Conservation (phyloP, 2,329 filamentous ascomycete species). For the Drechslerella coelobrocha region DNA sequence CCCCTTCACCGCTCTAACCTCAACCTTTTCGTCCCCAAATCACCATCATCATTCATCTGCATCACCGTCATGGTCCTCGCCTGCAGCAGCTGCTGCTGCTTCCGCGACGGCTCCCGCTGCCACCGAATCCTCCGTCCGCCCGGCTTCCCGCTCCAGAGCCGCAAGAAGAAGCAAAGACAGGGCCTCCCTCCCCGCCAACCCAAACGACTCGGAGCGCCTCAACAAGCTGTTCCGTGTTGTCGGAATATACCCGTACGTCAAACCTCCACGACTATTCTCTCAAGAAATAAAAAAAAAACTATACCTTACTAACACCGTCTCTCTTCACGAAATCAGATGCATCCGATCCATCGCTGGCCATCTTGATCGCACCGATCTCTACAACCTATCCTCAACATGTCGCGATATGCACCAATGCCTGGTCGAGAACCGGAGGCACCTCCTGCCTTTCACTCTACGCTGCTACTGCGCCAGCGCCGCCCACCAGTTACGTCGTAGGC, state of each 20-base stretch:
- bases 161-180: slow-evolving; percentile 18
- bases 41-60: not conserved
- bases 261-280: not conserved
- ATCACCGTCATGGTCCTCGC: not conserved
- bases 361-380: slow-evolving; percentile 43
- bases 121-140: slow-evolving; percentile 11
- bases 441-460: slow-evolving; percentile 35
- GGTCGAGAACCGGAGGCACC: slow-evolving; percentile 41
- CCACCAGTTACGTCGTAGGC: slow-evolving; percentile 15
- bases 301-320: not conserved
- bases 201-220: slow-evolving; percentile 31
- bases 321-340: slow-evolving; percentile 25
- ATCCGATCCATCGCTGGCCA: slow-evolving; percentile 41
- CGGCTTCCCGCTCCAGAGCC: not conserved
- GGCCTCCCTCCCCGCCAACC: not conserved
- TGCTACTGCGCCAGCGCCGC: slow-evolving; percentile 20
- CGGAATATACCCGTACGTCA: slow-evolving; percentile 44
- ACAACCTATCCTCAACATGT: slow-evolving; percentile 47
- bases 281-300: too few relatives aligned
- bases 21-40: not conserved
- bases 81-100: slow-evolving; percentile 12
- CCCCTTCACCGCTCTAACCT: not conserved
- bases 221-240: slow-evolving; percentile 42
- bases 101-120: not conserved
- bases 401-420: slow-evolving; percentile 45